These are phyloP conservation scores for Luffa aegyptiaca DNA, from an alignment of 306 rosid species.

Conservation along the genomic window DNA sequence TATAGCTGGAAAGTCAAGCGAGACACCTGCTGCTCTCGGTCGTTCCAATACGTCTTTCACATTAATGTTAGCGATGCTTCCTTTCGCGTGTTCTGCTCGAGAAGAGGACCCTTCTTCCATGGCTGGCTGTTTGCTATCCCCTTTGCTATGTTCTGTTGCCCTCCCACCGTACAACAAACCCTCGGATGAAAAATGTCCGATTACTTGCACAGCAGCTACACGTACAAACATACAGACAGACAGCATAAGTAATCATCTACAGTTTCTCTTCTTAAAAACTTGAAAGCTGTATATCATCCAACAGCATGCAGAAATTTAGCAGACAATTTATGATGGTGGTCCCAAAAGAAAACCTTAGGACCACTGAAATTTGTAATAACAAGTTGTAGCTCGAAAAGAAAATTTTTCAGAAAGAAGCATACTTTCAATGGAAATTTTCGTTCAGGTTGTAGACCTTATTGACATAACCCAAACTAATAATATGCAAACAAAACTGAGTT, in stretches of 20 bases:
- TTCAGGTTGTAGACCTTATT: background rate
- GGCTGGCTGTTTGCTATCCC: slow-evolving; percentile 54
- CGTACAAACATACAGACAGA: background rate
- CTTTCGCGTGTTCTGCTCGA: slow-evolving; percentile 64
- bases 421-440: background rate
- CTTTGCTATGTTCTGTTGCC: slow-evolving; percentile 47
- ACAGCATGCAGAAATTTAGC: background rate
- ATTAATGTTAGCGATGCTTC: slow-evolving; percentile 55
- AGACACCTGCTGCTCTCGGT: slow-evolving; percentile 35
- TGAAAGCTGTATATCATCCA: background rate
- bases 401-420: background rate
- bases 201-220: slow-evolving; percentile 42
- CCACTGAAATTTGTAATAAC: background rate
- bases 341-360: background rate
- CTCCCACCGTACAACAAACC: slow-evolving; percentile 44
- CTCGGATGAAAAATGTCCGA: slow-evolving; percentile 40
- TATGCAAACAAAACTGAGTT: background rate
- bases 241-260: background rate
- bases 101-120: slow-evolving; percentile 62
- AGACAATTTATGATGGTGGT: background rate
- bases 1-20: slow-evolving; percentile 54
- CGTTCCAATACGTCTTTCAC: slow-evolving; percentile 55
- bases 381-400: background rate
- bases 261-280: background rate
- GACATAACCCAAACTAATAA: background rate